Base-by-base conservation (phyloP, 441 rosid species). In the Erodium trifolium region DNA sequence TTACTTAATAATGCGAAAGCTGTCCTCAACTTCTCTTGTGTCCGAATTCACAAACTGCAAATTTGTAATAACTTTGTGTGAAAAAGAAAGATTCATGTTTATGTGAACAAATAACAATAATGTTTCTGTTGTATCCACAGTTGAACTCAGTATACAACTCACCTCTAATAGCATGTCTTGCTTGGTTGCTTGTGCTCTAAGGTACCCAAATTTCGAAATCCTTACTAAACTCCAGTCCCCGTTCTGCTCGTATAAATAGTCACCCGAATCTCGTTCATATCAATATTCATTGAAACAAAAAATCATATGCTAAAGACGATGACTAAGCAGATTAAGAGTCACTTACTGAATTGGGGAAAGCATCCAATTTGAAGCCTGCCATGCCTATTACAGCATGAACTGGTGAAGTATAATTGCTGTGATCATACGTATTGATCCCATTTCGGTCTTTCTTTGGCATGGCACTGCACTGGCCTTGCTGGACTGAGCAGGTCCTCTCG, bases 401-500 rank as follows among this genome's bases (percentile, higher is more conserved):
- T 0, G 91, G 89, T 57, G 89, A 86, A 7, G 10, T 73, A 75
- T 83, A 86, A 70, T 81, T 85, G 73, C 68, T 77, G 69, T 76
- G 79, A 47, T 86, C 82, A 35, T 86, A 85, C 1, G 82, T 78
- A 76, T 83, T 84, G 5, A 75, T 41, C 23, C 89, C 81, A 1
- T 69, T 71, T 65, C 35, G 57, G 70, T 81, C 88, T 76, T 77
- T 85, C 3, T 11, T 37, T 6, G 94, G 94, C 82, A 80, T 82
- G 67, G 79, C 85, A 55, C 75, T 66, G 74, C 91, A 88, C 11
- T 65, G 7, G 1, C 43, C 49, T 66, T 70, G 70, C 67, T 66
- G 84, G 16, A 88, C 66, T 0, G 89, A 83, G 67, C 89, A 88
- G 6, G 79, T 86, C 71, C 93, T 80, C 73, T 86, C 93, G 12